Evolutionary conservation across 179 eudicot genomes (phyloP).

Genomic region (Spinacia oleracea): DNA sequence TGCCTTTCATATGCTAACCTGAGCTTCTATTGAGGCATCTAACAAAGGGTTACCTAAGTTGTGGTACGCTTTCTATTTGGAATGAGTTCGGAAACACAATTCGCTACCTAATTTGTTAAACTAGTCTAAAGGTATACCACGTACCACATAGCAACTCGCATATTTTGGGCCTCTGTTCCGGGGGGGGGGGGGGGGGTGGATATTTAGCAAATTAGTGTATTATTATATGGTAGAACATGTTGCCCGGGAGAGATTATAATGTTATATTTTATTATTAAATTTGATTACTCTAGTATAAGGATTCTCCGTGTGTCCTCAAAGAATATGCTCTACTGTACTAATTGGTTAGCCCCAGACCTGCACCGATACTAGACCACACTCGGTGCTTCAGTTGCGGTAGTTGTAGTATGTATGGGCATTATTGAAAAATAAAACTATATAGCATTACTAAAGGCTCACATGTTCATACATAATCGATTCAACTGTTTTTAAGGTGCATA

Average conservation of each 20-base stretch:
- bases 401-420: background rate
- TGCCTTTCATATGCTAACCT: background rate
- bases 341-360: background rate
- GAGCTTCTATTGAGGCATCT: background rate
- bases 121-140: too few species aligned
- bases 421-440: background rate
- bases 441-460: background rate
- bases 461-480: background rate
- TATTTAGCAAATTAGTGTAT: too few species aligned
- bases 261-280: background rate
- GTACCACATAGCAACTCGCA: too few species aligned
- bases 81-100: too few species aligned
- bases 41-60: too few species aligned
- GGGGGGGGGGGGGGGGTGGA: too few species aligned
- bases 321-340: background rate
- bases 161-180: too few species aligned
- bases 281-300: background rate
- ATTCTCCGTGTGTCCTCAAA: background rate
- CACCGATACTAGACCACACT: background rate
- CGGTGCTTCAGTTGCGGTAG: background rate
- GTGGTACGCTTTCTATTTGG: too few species aligned
- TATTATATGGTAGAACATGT: background rate
- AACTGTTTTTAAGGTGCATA: background rate
- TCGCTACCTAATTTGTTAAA: too few species aligned
- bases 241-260: background rate